Evolutionary conservation across 2,329 filamentous ascomycete genomes (phyloP).

Genomic region (Aureobasidium sp.): DNA sequence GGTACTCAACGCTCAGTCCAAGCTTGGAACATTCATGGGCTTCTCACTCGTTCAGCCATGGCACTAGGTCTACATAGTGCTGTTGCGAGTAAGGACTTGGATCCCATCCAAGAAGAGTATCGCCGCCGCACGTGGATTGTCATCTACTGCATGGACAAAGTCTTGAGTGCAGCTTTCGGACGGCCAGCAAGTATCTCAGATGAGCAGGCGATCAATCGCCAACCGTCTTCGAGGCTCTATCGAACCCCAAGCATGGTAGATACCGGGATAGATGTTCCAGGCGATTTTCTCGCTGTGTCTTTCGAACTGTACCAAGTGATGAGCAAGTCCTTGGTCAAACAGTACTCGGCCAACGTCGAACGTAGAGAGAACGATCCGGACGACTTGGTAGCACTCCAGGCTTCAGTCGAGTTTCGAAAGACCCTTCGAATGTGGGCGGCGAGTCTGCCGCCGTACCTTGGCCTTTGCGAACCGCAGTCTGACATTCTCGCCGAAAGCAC

Average conservation of each 20-base stretch:
- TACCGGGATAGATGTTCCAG: not conserved
- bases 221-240: not conserved
- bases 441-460: not conserved
- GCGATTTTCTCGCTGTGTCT: not conserved
- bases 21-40: slow-evolving; percentile 49
- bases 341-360: slow-evolving; percentile 33
- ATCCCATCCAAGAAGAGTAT: slow-evolving; percentile 36
- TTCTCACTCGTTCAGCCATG: slow-evolving; percentile 34
- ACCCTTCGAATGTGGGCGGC: slow-evolving; percentile 17
- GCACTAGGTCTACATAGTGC: slow-evolving; percentile 47
- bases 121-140: slow-evolving; percentile 41
- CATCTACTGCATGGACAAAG: slow-evolving; percentile 41
- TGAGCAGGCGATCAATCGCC: slow-evolving; percentile 16
- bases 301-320: not conserved
- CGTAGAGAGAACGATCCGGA: slow-evolving; percentile 25
- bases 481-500: slow-evolving; percentile 9
- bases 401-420: slow-evolving; percentile 26
- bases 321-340: not conserved
- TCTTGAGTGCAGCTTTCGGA: slow-evolving; percentile 47
- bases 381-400: slow-evolving; percentile 32
- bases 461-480: slow-evolving; percentile 2
- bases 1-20: slow-evolving; percentile 48
- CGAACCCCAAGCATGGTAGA: not conserved
- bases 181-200: slow-evolving; percentile 42
- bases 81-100: slow-evolving; percentile 35